phyloP scores from a whole-genome alignment of 345 rosid genomes.

The Hirschfeldia incana region DNA sequence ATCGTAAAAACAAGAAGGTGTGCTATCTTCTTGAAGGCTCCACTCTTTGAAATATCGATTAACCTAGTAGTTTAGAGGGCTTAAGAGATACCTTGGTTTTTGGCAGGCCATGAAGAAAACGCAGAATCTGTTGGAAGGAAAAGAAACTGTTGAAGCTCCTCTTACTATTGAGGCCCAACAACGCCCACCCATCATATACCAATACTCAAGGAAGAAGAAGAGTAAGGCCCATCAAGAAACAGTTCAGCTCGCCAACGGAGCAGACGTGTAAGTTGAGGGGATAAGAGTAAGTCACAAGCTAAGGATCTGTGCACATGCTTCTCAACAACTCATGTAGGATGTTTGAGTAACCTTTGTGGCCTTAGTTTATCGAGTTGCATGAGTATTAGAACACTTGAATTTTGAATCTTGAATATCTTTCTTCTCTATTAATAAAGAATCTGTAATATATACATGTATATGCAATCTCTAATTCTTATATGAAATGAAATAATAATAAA shows the following conservation, averaged over 20 bases:
- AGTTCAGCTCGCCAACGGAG: neutral
- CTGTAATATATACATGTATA: neutral
- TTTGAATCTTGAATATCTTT: neutral
- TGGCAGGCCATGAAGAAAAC: slow-evolving; percentile 21
- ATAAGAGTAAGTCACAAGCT: no score
- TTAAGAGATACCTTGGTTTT: neutral
- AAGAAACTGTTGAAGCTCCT: slow-evolving; percentile 10
- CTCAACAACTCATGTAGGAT: no score
- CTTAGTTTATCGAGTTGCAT: no score
- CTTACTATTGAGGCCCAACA: neutral
- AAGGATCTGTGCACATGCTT: no score
- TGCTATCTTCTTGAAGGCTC: slow-evolving; percentile 1
- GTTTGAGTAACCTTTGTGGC: no score
- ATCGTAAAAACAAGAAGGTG: slow-evolving; percentile 52
- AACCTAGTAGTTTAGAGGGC: neutral
- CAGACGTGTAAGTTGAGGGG: neutral
- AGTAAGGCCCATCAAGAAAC: neutral
- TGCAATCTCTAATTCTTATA: slow-evolving; percentile 12
- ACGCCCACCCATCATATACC: neutral
- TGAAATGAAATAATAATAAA: neutral
- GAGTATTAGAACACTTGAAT: no score
- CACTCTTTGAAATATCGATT: neutral
- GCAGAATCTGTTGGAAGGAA: neutral
- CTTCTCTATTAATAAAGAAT: slow-evolving; percentile 20
- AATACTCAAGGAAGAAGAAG: neutral